A percentile compares a stretch with the other conserved stretches of the same genome.
Conservation (phyloP, 257 asterid genomes). For the Osmanthus fragrans region DNA sequence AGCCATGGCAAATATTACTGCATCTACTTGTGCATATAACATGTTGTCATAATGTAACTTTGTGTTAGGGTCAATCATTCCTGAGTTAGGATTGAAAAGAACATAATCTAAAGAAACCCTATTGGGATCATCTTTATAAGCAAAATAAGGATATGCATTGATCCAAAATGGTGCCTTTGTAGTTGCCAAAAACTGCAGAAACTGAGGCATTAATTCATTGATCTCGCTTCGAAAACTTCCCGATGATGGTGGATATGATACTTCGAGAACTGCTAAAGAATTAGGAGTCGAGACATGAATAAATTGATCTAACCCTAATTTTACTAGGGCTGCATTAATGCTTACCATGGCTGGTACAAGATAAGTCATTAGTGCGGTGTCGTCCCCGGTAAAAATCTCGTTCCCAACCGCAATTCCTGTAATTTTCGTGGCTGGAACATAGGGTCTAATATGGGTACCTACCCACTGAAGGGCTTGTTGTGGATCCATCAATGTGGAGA, state of each 20-base stretch:
- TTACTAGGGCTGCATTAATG: slow-evolving; percentile 35
- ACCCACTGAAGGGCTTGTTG: slow-evolving; percentile 48
- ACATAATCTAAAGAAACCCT: slow-evolving; percentile 37
- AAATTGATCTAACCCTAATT: slow-evolving; percentile 30
- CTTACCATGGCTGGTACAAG: slow-evolving; percentile 44
- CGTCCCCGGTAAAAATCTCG: slow-evolving; percentile 42
- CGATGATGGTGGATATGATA: slow-evolving; percentile 47
- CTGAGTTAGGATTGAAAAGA: slow-evolving; percentile 33
- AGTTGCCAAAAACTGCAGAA: slow-evolving; percentile 32
- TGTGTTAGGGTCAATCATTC: slow-evolving; percentile 41
- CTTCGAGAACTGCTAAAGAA: slow-evolving; percentile 34
- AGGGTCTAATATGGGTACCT: slow-evolving; percentile 29
- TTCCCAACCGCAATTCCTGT: slow-evolving; percentile 45
- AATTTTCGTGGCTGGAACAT: slow-evolving; percentile 42
- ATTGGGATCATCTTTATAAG: slow-evolving; percentile 37
- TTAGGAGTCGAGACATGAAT: slow-evolving; percentile 41
- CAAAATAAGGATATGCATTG: slow-evolving; percentile 50
- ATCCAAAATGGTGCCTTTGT: slow-evolving; percentile 45
- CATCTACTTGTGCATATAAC: slow-evolving; percentile 54
- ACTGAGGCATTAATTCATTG: slow-evolving; percentile 29
- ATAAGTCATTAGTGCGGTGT: slow-evolving; percentile 19
- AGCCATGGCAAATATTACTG: slow-evolving; percentile 38
- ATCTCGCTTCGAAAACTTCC: slow-evolving; percentile 33
- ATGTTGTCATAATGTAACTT: slow-evolving; percentile 39
- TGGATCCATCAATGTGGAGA: slow-evolving; percentile 30